phyloP scores from a whole-genome alignment of 345 rosid genomes.

The Populus alba region DNA sequence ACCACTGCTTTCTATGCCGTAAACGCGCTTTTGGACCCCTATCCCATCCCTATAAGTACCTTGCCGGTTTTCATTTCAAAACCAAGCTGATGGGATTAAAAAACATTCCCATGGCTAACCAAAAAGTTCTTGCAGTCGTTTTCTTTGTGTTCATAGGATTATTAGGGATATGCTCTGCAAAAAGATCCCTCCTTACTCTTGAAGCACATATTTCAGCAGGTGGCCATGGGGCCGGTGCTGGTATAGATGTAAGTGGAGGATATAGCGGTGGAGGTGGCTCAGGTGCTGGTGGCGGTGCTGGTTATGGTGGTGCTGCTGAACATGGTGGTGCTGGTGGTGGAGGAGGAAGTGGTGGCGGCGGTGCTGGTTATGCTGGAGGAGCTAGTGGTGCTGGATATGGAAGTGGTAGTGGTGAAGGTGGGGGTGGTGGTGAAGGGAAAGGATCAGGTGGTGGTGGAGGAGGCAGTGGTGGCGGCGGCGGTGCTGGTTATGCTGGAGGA shows the following conservation, averaged over 20 bases:
- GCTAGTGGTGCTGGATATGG: constrained; percentile 9
- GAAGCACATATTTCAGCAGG: not conserved
- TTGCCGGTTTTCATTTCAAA: not conserved
- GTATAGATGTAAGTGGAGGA: constrained; percentile 7
- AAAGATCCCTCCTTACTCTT: constrained; percentile 9
- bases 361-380: constrained; percentile 11
- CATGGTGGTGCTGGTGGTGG: constrained; percentile 4
- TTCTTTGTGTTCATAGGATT: constrained; percentile 1
- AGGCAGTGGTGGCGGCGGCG: constrained; percentile 5
- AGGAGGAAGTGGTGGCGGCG: constrained; percentile 6
- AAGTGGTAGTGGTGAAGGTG: not conserved
- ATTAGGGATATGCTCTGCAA: constrained; percentile 13
- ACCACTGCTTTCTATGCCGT: not conserved
- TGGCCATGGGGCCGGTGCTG: constrained; percentile 6
- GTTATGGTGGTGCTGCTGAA: constrained; percentile 4
- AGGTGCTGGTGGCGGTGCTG: constrained; percentile 11
- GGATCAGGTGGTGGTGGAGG: constrained; percentile 10
- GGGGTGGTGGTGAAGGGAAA: not conserved
- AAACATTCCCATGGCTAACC: constrained; percentile 4
- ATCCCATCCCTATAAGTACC: constrained; percentile 21
- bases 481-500: constrained; percentile 7
- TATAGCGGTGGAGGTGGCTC: constrained; percentile 12
- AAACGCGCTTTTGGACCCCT: constrained; percentile 6
- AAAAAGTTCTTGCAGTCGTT: not conserved
- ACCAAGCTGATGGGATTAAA: not conserved